These are phyloP conservation scores for Pholiota molesta DNA, from an alignment of 768 basidiomycete genomes.

Conservation along the genomic window DNA sequence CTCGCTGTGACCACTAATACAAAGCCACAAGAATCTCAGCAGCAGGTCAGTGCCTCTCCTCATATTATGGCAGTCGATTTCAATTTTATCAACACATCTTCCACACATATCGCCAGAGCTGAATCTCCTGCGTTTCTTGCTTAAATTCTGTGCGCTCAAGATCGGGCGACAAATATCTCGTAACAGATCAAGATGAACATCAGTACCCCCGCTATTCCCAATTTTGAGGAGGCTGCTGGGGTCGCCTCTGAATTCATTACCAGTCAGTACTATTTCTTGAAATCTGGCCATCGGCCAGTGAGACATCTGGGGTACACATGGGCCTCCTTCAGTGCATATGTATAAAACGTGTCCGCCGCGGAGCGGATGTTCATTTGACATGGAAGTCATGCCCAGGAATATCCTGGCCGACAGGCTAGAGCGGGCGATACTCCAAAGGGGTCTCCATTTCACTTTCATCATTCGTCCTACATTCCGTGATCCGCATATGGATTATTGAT, in stretches of 20 bases:
- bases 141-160: not conserved
- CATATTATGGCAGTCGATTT: not conserved
- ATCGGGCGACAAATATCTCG: conserved; percentile 5
- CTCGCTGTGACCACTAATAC: not conserved
- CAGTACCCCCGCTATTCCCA: conserved; percentile 27
- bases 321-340: not conserved
- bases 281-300: not conserved
- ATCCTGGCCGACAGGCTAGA: not conserved
- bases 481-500: conserved; percentile 14
- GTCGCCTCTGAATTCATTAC: conserved; percentile 49
- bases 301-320: conserved; percentile 1
- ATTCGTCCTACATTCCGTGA: not conserved
- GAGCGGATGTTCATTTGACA: not conserved
- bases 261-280: conserved; percentile 33
- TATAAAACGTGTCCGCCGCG: not conserved
- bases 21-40: not conserved
- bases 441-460: conserved; percentile 12
- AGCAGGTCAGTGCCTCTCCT: not conserved
- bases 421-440: not conserved
- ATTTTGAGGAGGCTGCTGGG: conserved; percentile 45
- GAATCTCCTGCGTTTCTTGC: not conserved
- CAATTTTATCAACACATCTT: conserved; percentile 1
- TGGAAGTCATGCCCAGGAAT: not conserved
- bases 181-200: conserved; percentile 23
- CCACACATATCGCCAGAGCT: conserved; percentile 2